These are phyloP conservation scores for Naganishia liquefaciens DNA, from an alignment of 1,284 basidiomycete genomes.

Conservation along the genomic window DNA sequence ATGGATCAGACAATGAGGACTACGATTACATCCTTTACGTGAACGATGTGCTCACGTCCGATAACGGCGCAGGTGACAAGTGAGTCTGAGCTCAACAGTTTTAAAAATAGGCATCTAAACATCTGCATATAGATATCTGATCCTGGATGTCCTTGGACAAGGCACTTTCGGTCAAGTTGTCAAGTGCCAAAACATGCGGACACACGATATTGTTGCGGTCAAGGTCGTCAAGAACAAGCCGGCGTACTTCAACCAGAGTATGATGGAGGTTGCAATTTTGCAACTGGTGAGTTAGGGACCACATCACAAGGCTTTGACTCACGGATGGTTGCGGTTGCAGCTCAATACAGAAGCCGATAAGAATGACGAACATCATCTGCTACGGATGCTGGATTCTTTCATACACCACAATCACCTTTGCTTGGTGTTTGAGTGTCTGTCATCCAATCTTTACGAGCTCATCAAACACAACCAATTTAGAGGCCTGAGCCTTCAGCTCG, in stretches of 20 bases:
- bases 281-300: conserved; percentile 69
- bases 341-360: conserved; percentile 91
- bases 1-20: conserved; percentile 94
- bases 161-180: conserved; percentile 99
- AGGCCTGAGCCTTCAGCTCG: conserved; percentile 91
- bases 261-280: conserved; percentile 99
- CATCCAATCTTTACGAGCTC: conserved; percentile 96
- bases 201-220: conserved; percentile 95
- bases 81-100: conserved; percentile 54
- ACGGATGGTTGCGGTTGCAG: conserved; percentile 54
- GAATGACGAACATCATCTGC: conserved; percentile 92
- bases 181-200: conserved; percentile 99
- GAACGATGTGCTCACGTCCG: conserved; percentile 88
- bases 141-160: conserved; percentile 95
- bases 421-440: conserved; percentile 95
- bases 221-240: conserved; percentile 99
- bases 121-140: conserved; percentile 73
- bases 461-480: conserved; percentile 99
- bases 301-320: not conserved
- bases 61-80: conserved; percentile 77
- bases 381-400: conserved; percentile 92
- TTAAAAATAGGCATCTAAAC: not conserved
- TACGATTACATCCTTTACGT: conserved; percentile 97
- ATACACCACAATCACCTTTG: conserved; percentile 96
- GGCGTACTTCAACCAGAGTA: conserved; percentile 98